Conservation (phyloP, 768 basidiomycete genomes). For the Phlebiopsis gigantea region DNA sequence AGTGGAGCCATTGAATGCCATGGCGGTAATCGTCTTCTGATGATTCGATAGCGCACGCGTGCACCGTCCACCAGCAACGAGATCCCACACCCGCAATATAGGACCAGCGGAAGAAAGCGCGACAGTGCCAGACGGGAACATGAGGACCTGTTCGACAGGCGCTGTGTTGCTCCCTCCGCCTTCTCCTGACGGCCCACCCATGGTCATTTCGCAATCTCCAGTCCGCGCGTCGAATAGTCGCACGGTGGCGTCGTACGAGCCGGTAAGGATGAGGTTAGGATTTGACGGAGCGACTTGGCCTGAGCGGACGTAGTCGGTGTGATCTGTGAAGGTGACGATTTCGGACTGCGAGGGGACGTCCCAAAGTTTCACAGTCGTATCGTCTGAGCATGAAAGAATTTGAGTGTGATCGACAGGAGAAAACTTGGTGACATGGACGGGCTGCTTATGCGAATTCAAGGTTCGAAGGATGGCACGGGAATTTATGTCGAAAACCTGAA, state of each 20-base stretch:
- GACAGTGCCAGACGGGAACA: slow-evolving; percentile 86
- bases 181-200: slow-evolving; percentile 40
- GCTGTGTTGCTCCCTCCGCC: slow-evolving; percentile 32
- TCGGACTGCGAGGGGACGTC: slow-evolving; percentile 88
- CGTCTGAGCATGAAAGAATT: slow-evolving; percentile 92
- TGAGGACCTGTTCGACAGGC: slow-evolving; percentile 89
- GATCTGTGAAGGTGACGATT: slow-evolving; percentile 73
- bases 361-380: slow-evolving; percentile 91
- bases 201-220: slow-evolving; percentile 78
- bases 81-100: slow-evolving; percentile 91
- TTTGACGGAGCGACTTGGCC: slow-evolving; percentile 82
- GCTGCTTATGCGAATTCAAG: slow-evolving; percentile 91
- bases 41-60: slow-evolving; percentile 92
- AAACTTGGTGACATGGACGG: slow-evolving; percentile 93
- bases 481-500: slow-evolving; percentile 82
- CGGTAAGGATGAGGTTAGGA: slow-evolving; percentile 82
- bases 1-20: slow-evolving; percentile 73
- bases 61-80: slow-evolving; percentile 87
- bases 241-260: slow-evolving; percentile 92
- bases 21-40: slow-evolving; percentile 92
- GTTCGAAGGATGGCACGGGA: slow-evolving; percentile 91
- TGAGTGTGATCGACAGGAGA: slow-evolving; percentile 77
- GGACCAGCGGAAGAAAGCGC: slow-evolving; percentile 87
- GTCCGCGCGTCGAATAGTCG: slow-evolving; percentile 84
- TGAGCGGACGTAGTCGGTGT: slow-evolving; percentile 94